phyloP scores from a whole-genome alignment of 116 monocot species.

The Posidonia oceanica region DNA sequence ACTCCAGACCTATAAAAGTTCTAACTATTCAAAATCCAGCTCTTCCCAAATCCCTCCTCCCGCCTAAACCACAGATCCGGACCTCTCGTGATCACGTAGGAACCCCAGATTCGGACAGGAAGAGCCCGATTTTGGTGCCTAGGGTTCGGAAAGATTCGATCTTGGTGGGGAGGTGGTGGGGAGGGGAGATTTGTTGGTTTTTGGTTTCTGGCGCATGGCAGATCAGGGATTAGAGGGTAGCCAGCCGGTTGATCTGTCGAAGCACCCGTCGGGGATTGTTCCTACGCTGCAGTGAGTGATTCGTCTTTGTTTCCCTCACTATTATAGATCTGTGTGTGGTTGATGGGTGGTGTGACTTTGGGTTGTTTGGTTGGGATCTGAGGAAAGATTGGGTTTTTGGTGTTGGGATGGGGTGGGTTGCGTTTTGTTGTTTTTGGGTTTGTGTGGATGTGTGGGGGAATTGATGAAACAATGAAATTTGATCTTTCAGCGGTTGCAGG shows the following conservation, averaged over 20 bases:
- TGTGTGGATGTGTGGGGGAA: too few species aligned
- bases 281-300: conserved; percentile 67
- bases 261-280: conserved; percentile 71
- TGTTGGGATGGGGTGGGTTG: not conserved
- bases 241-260: conserved; percentile 66
- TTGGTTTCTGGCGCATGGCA: conserved; percentile 22
- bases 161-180: not conserved
- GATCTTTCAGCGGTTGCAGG: too few species aligned
- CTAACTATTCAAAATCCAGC: not conserved
- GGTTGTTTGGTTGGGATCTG: too few species aligned
- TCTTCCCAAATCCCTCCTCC: not conserved
- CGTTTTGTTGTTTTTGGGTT: too few species aligned
- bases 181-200: not conserved
- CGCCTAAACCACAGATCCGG: not conserved
- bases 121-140: not conserved
- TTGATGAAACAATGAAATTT: too few species aligned
- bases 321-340: not conserved
- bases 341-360: not conserved
- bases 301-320: not conserved
- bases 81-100: not conserved
- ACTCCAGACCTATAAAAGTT: conserved; percentile 7
- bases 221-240: conserved; percentile 49
- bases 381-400: not conserved
- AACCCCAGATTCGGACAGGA: not conserved
- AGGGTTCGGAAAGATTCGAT: not conserved